Base-by-base conservation (phyloP, 2,329 filamentous ascomycete species). In the Diaporthe amygdali region DNA sequence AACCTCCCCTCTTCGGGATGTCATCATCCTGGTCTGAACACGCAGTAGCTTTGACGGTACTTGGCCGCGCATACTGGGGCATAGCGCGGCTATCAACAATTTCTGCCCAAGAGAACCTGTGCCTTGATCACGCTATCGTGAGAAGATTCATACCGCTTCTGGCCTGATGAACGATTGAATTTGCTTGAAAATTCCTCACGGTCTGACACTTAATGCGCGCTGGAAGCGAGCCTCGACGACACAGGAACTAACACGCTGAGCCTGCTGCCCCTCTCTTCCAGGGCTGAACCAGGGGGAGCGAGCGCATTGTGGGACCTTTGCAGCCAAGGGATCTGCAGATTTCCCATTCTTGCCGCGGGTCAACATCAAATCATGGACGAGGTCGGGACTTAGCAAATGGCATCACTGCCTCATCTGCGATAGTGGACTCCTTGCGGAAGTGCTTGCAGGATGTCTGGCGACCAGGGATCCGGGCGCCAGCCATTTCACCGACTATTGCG, bases 401-500 rank as follows among this genome's bases (percentile, higher is more conserved):
- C 56, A 66, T 66, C 52, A 25, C 17, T 17, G 56, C 66, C 34
- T 44, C 64, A 22, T 46, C n/a, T 32, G 51, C 41, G 41, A 44
- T 52, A 59, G 66, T 68, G 66, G 66, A 17, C 66, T 68, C 32
- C 25, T 46, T 39, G 34, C 44, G 37, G 27, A 55, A 70, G 67
- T 66, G 68, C 68, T 54, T 70, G 71, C 59, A 72, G 61, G 51
- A 37, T 30, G 37, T 22, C 25, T 70, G 68, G 71, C 71, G 63
- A 70, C 59, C 49, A 56, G 66, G 46, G 71, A 41, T 66, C 61
- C 44, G 49, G 6, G 17, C 59, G 52, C 41, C 68, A 56, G 46
- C 44, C 69, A 52, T 54, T 72, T 72, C 71, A 72, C 71, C 71
- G 71, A 72, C 71, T 72, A 63, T 70, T 70, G 69, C 47, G 59